Evolutionary conservation across 2,329 filamentous ascomycete genomes (phyloP).

Genomic region (Paracoccidioides lutzii): DNA sequence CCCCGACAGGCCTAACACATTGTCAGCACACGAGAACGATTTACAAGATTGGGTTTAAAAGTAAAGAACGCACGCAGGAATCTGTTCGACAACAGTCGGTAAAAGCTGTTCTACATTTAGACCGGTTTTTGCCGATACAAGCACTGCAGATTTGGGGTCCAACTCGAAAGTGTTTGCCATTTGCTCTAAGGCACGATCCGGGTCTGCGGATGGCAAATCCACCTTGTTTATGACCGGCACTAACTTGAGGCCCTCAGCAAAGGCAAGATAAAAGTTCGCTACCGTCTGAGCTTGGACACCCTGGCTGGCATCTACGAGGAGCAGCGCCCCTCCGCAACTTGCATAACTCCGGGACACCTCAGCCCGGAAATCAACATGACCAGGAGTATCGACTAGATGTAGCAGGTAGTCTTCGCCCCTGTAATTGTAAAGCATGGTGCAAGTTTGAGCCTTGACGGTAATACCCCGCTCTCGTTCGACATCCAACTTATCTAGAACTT

Average conservation of each 20-base stretch:
- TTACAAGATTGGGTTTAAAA: background rate
- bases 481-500: constrained; percentile 92
- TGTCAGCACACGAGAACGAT: constrained; percentile 12
- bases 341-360: constrained; percentile 94
- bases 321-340: constrained; percentile 80
- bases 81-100: constrained; percentile 70
- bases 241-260: constrained; percentile 74
- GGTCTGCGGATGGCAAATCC: constrained; percentile 78
- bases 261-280: constrained; percentile 95
- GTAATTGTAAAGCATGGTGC: constrained; percentile 90
- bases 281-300: constrained; percentile 96
- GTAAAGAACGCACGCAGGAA: constrained; percentile 48
- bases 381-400: constrained; percentile 91
- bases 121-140: constrained; percentile 90
- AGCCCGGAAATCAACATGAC: constrained; percentile 93
- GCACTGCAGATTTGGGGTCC: constrained; percentile 57
- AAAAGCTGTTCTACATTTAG: constrained; percentile 73
- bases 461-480: constrained; percentile 94
- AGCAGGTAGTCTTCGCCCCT: constrained; percentile 78
- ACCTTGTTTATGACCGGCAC: constrained; percentile 96
- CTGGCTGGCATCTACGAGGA: constrained; percentile 92
- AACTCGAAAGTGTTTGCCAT: constrained; percentile 79
- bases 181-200: constrained; percentile 74
- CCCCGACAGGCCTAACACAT: constrained; percentile 49
- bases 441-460: constrained; percentile 97